Percentiles rank a stretch among this genome's conserved stretches.
Evolutionary conservation across 2,329 filamentous ascomycete species (phyloP).

Genomic region (Furcasterigmium furcatum): DNA sequence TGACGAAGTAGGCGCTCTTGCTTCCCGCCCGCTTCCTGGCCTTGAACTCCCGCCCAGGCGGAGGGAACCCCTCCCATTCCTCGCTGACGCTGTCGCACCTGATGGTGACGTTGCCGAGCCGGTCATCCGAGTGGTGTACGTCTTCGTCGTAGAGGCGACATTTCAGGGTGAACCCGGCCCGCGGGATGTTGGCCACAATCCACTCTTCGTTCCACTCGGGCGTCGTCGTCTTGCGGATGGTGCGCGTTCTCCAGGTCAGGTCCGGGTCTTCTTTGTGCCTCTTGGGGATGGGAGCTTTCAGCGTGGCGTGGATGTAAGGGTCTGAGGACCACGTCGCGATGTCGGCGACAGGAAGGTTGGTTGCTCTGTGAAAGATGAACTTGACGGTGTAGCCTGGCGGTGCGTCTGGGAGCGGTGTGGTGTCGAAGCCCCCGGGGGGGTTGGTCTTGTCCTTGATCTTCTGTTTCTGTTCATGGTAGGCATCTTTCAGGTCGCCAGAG

Average conservation of each 20-base stretch:
- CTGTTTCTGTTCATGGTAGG: conserved; percentile 30
- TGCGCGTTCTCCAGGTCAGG: conserved; percentile 71
- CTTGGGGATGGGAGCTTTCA: conserved; percentile 66
- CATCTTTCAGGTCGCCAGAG: conserved; percentile 23
- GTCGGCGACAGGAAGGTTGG: conserved; percentile 80
- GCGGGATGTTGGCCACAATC: conserved; percentile 83
- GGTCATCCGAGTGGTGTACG: conserved; percentile 78
- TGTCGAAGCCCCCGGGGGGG: conserved; percentile 76
- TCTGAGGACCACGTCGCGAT: conserved; percentile 75
- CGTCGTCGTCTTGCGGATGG: conserved; percentile 67
- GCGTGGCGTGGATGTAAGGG: conserved; percentile 75
- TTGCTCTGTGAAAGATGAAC: conserved; percentile 79
- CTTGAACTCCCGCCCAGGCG: conserved; percentile 56
- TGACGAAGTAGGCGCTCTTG: conserved; percentile 79
- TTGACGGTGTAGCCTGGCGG: conserved; percentile 80
- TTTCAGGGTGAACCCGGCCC: conserved; percentile 78
- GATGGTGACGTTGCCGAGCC: conserved; percentile 81
- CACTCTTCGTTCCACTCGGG: conserved; percentile 83
- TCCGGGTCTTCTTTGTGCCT: conserved; percentile 84
- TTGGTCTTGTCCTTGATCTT: conserved; percentile 36
- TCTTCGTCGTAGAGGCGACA: conserved; percentile 90
- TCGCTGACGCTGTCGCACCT: conserved; percentile 57
- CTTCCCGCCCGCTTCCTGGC: conserved; percentile 83
- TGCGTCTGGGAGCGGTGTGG: conserved; percentile 70
- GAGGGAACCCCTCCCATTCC: conserved; percentile 65